Evolutionary conservation across 2,329 filamentous ascomycete species (phyloP).

Genomic region (Sphaerostilbella broomeana): DNA sequence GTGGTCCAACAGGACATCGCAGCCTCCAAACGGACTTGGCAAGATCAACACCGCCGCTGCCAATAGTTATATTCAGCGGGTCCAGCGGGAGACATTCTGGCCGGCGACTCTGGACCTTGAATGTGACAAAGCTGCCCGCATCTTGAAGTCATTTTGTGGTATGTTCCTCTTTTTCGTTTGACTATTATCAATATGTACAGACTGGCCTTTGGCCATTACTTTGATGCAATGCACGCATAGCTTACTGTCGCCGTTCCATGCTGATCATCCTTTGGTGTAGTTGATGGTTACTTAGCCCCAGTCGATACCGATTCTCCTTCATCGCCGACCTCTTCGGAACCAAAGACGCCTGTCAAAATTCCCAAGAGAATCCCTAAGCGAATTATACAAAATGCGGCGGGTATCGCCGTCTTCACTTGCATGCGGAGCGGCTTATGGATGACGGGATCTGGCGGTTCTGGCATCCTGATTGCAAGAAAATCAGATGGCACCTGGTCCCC

Average conservation of each 20-base stretch:
- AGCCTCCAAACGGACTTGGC: constrained; percentile 17
- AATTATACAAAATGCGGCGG: constrained; percentile 83
- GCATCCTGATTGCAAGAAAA: constrained; percentile 75
- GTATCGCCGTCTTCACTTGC: constrained; percentile 87
- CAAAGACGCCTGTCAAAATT: constrained; percentile 48
- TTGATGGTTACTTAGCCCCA: constrained; percentile 49
- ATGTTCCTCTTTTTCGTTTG: constrained; percentile 21
- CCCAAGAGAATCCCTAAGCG: constrained; percentile 77
- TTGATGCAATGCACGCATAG: no score
- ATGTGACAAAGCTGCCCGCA: constrained; percentile 84
- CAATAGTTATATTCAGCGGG: constrained; percentile 23
- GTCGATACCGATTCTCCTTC: constrained; percentile 23
- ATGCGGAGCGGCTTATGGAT: constrained; percentile 93
- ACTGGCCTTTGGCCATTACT: no score
- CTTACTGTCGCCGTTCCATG: constrained; percentile 7
- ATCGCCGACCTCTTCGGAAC: constrained; percentile 25
- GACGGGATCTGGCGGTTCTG: constrained; percentile 83
- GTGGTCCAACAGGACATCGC: constrained; percentile 38
- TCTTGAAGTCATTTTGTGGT: constrained; percentile 87
- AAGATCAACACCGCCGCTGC: constrained; percentile 31
- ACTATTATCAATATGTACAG: no score
- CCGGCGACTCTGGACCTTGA: constrained; percentile 80
- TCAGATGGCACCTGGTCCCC: constrained; percentile 87
- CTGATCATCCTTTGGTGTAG: constrained; percentile 32
- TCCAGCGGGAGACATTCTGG: constrained; percentile 66